Base-by-base conservation (phyloP, 108 stramenopile genomes). In the Nitzschia inconspicua region DNA sequence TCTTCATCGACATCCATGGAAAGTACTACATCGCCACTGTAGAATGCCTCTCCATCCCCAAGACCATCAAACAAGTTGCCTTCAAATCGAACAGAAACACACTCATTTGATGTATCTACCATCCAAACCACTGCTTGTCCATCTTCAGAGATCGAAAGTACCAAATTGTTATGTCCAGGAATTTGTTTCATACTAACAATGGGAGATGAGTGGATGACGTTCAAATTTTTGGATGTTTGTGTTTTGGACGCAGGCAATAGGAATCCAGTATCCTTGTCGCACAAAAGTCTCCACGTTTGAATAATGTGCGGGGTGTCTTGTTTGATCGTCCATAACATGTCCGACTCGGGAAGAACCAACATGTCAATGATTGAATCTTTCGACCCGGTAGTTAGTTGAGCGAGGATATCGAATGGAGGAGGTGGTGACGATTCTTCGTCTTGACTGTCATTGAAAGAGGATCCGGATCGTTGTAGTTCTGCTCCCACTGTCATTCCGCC, bases 1-100 rank as follows among this genome's bases (percentile, higher is more conserved):
- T 35, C 11, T 14, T 53, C 64, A 41, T 65, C 64, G n/a, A 34
- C 29, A 18, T 53, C 64, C 16, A 50, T 40, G 9, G 52, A 65
- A 18, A 46, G 35, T 13, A 65, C 20, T 0, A 27, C 26, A 20
- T 53, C 63, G 6, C 30, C 57, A 27, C 26, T 26, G 14, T 59
- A 40, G 7, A 44, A 8, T 14, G 25, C 48, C 16, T 24, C 16
- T 19, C 10, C 26, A 14, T 24, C 9, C 22, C 22, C 44, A 14
- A 29, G 25, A 29, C 29, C 25, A 2, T 13, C 4, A 16, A 54
- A 22, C 4, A 54, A 35, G 19, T 54, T 54, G 23, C 35, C 35
- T 9, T 54, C 53, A n/a, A 54, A 22, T 14, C 14, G 13, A 3
- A 54, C 23, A 32, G 18, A n/a, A 36, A 37, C 24, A 6, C 9